A percentile compares a stretch with the other conserved stretches of the same genome.
Evolutionary conservation across 306 rosid genomes (phyloP).

Genomic region (Lagenaria siceraria): DNA sequence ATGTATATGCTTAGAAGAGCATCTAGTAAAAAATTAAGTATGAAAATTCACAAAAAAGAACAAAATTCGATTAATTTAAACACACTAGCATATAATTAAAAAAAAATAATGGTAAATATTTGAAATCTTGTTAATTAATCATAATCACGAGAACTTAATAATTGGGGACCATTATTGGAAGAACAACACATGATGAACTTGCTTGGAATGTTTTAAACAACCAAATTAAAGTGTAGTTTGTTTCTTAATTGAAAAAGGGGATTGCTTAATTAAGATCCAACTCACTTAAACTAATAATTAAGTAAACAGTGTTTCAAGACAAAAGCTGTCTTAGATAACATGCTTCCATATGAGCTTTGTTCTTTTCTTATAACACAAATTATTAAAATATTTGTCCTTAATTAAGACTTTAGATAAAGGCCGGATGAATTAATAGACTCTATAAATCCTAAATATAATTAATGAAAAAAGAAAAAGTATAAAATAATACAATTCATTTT

Average conservation of each 20-base stretch:
- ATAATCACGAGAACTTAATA: not conserved
- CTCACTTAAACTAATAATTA: not conserved
- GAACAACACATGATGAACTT: not conserved
- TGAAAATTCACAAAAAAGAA: no score
- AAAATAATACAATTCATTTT: not conserved
- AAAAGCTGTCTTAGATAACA: slow-evolving; percentile 14
- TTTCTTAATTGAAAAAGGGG: not conserved
- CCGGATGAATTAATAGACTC: no score
- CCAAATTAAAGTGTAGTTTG: not conserved
- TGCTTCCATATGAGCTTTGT: not conserved
- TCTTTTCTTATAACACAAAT: not conserved
- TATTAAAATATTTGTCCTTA: not conserved
- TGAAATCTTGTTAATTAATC: not conserved
- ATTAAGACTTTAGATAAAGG: no score
- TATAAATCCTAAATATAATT: not conserved
- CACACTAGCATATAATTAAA: no score
- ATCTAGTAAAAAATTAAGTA: no score
- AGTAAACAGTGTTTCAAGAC: not conserved
- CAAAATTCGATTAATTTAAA: no score
- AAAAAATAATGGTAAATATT: no score
- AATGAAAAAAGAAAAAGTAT: not conserved
- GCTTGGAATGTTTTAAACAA: not conserved
- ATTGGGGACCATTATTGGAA: not conserved
- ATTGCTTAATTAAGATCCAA: slow-evolving; percentile 10
- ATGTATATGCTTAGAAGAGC: no score